Percentiles rank a stretch among this genome's conserved stretches.
Conservation (phyloP, 331 rosid genomes). For the Arachis monticola region DNA sequence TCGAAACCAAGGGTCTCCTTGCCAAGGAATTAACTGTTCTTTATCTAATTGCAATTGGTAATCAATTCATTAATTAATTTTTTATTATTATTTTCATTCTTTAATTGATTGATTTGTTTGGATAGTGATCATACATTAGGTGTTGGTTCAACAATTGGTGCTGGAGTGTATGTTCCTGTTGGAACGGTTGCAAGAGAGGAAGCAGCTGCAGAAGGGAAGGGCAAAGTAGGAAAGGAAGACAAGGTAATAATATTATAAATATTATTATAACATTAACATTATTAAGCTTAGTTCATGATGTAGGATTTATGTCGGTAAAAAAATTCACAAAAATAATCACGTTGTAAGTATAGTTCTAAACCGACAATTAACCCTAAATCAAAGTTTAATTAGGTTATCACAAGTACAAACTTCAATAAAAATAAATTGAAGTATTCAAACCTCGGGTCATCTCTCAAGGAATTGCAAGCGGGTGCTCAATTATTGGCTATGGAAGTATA, state of each 20-base stretch:
- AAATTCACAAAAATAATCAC: no score
- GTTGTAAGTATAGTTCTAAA: no score
- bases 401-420: no score
- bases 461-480: no score
- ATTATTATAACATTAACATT: not conserved
- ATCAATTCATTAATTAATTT: not conserved
- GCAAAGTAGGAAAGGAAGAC: conserved; percentile 93
- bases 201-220: conserved; percentile 92
- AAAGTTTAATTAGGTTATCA: no score
- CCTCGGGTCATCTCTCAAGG: no score
- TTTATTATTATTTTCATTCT: no score
- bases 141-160: conserved; percentile 92
- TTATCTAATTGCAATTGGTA: conserved; percentile 56
- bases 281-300: not conserved
- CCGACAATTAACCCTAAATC: no score
- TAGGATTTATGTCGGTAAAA: no score
- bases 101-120: no score
- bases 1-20: conserved; percentile 31
- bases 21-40: conserved; percentile 51
- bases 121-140: conserved; percentile 43
- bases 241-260: conserved; percentile 56
- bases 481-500: no score
- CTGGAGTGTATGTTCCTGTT: conserved; percentile 91
- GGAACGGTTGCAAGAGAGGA: conserved; percentile 93
- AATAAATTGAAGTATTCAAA: no score